Evolutionary conservation across 352 stramenopile species (phyloP).

Genomic region (Pythium guiyangense): DNA sequence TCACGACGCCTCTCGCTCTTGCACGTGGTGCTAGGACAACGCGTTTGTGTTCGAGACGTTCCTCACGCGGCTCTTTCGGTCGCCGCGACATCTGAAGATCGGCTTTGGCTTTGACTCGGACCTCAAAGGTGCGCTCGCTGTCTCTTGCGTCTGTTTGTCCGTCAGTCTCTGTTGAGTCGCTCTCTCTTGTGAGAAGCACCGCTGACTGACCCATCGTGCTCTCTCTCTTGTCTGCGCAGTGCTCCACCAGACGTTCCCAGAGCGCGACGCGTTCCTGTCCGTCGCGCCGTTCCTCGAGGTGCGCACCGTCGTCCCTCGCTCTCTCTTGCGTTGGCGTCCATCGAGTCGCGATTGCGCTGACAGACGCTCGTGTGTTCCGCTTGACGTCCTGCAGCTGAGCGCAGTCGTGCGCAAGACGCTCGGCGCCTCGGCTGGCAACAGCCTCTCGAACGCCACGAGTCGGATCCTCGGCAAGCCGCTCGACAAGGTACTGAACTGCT

Average conservation of each 20-base stretch:
- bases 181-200: neutral
- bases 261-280: slow-evolving; percentile 29
- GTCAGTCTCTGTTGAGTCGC: no score
- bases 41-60: slow-evolving; percentile 47
- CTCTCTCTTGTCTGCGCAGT: slow-evolving; percentile 16
- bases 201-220: neutral
- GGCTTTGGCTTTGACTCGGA: slow-evolving; percentile 70
- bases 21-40: slow-evolving; percentile 21
- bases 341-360: neutral
- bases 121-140: slow-evolving; percentile 39
- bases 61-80: slow-evolving; percentile 30
- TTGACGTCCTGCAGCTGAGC: slow-evolving; percentile 24
- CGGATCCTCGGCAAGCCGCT: slow-evolving; percentile 50
- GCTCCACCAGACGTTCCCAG: slow-evolving; percentile 61
- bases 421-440: slow-evolving; percentile 26
- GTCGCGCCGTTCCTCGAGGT: slow-evolving; percentile 49
- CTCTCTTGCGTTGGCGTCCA: no score
- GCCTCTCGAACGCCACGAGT: slow-evolving; percentile 33
- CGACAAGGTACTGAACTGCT: slow-evolving; percentile 36
- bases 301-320: neutral
- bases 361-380: neutral
- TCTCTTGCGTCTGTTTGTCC: neutral
- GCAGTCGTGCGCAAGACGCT: slow-evolving; percentile 20
- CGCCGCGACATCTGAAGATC: slow-evolving; percentile 35
- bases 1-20: no score